These are phyloP conservation scores for Termitomyces sp. DNA, from an alignment of 768 basidiomycete genomes.

Conservation along the genomic window DNA sequence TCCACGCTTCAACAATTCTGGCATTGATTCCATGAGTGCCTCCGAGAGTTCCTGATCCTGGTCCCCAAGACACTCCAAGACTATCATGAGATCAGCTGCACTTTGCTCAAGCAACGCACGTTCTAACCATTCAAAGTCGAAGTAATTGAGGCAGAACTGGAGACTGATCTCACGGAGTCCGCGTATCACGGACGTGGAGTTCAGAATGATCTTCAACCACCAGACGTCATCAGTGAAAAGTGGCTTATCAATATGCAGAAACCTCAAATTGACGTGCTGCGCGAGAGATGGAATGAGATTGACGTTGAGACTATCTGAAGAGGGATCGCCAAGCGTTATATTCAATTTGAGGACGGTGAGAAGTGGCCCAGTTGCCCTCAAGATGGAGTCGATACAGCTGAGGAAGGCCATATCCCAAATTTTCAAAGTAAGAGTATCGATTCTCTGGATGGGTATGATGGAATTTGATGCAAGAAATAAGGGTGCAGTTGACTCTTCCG, in stretches of 20 bases:
- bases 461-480: background rate
- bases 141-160: accelerated
- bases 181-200: background rate
- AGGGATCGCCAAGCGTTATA: no score
- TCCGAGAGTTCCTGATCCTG: no score
- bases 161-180: background rate
- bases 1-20: no score
- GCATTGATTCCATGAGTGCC: no score
- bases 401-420: background rate
- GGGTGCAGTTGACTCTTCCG: background rate
- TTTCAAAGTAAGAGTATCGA: background rate
- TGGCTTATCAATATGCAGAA: no score
- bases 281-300: background rate
- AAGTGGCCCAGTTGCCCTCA: background rate
- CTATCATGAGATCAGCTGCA: background rate
- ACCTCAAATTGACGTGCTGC: background rate
- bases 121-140: background rate
- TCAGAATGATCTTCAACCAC: background rate
- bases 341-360: background rate
- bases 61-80: no score
- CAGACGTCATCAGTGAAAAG: background rate
- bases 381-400: background rate
- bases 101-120: background rate
- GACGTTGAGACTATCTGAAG: background rate
- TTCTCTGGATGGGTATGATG: background rate